These are phyloP conservation scores for Xerocomellus amylosporus DNA, from an alignment of 768 basidiomycete species.

Conservation along the genomic window DNA sequence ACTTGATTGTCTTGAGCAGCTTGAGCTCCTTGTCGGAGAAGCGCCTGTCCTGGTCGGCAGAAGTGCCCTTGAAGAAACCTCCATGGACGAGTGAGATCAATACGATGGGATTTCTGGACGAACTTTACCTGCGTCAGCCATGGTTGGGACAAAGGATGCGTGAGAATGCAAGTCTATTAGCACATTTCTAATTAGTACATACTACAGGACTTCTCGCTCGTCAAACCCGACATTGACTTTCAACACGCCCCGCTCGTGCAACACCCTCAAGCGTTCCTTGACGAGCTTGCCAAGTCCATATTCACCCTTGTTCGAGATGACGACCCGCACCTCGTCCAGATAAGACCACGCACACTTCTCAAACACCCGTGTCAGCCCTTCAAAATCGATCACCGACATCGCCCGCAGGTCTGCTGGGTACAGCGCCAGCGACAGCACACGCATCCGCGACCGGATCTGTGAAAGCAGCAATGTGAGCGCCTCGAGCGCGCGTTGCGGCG, in stretches of 20 bases:
- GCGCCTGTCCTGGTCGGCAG: slow-evolving; percentile 85
- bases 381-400: slow-evolving; percentile 29
- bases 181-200: neutral
- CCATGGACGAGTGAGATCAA: slow-evolving; percentile 11
- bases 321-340: slow-evolving; percentile 27
- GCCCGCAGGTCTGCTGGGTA: slow-evolving; percentile 33
- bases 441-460: slow-evolving; percentile 29
- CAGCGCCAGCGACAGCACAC: slow-evolving; percentile 29
- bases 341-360: slow-evolving; percentile 20
- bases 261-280: slow-evolving; percentile 16
- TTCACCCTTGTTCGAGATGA: slow-evolving; percentile 33
- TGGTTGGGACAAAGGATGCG: slow-evolving; percentile 27
- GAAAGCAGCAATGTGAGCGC: slow-evolving; percentile 28
- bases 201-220: slow-evolving; percentile 29
- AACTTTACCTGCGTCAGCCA: slow-evolving; percentile 57
- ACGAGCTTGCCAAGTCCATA: slow-evolving; percentile 24
- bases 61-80: slow-evolving; percentile 91
- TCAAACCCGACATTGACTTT: slow-evolving; percentile 32
- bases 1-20: slow-evolving; percentile 85
- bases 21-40: slow-evolving; percentile 95
- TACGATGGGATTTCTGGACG: neutral
- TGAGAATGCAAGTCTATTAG: slow-evolving; percentile 19
- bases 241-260: slow-evolving; percentile 28
- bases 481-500: slow-evolving; percentile 15
- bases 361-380: slow-evolving; percentile 27